Evolutionary conservation across 768 basidiomycete genomes (phyloP).

Genomic region (Lyophyllum semitale): DNA sequence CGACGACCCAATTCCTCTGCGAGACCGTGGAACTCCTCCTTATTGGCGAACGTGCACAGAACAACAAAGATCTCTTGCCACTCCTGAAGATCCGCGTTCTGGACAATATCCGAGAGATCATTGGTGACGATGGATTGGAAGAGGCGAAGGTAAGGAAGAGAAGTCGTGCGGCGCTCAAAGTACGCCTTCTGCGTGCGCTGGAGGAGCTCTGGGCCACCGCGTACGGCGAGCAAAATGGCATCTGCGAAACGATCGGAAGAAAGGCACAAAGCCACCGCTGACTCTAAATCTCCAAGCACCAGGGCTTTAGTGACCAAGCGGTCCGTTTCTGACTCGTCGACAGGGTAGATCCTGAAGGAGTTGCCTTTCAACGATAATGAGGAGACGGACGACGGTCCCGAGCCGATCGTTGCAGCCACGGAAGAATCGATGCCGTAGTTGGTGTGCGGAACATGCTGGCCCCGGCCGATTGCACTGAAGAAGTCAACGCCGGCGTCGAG

Average conservation of each 20-base stretch:
- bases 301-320: slow-evolving; percentile 88
- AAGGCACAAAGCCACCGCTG: slow-evolving; percentile 89
- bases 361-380: slow-evolving; percentile 75
- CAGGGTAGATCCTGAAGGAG: slow-evolving; percentile 89
- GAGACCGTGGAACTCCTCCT: slow-evolving; percentile 84
- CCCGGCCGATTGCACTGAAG: slow-evolving; percentile 69
- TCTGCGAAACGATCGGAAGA: slow-evolving; percentile 91
- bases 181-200: slow-evolving; percentile 90
- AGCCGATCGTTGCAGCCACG: slow-evolving; percentile 94
- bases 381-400: slow-evolving; percentile 79
- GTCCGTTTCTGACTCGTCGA: slow-evolving; percentile 85
- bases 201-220: slow-evolving; percentile 86
- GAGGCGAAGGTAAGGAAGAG: slow-evolving; percentile 85
- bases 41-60: slow-evolving; percentile 87
- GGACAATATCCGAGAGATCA: slow-evolving; percentile 91
- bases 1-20: slow-evolving; percentile 91
- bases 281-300: slow-evolving; percentile 93
- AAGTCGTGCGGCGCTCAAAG: slow-evolving; percentile 78
- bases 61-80: slow-evolving; percentile 98
- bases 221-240: slow-evolving; percentile 90
- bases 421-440: slow-evolving; percentile 85
- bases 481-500: slow-evolving; percentile 78
- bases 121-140: slow-evolving; percentile 94
- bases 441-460: slow-evolving; percentile 68
- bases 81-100: slow-evolving; percentile 92